Evolutionary conservation across 164 flowering plant genomes (phyloP).

Genomic region (Piper longum): DNA sequence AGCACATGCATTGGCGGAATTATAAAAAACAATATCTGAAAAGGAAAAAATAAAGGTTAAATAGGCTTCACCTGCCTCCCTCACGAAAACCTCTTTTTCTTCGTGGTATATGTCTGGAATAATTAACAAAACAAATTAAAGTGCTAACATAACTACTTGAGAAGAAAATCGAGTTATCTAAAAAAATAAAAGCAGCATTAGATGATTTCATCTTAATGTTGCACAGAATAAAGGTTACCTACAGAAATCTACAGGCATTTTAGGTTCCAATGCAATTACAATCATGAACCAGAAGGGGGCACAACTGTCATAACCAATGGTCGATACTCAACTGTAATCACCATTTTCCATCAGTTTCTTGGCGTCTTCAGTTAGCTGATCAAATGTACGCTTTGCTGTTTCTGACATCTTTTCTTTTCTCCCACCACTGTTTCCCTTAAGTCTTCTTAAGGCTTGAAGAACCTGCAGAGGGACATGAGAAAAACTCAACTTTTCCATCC

Average conservation of each 20-base stretch:
- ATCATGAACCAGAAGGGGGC: background rate
- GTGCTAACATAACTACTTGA: background rate
- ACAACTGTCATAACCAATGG: background rate
- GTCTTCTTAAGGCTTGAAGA: conserved; percentile 72
- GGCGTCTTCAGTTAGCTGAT: conserved; percentile 92
- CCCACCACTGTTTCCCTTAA: conserved; percentile 60
- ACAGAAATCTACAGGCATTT: background rate
- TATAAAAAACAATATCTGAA: background rate
- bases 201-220: background rate
- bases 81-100: conserved; percentile 52
- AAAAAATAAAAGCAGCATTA: background rate
- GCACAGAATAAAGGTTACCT: background rate
- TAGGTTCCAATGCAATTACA: background rate
- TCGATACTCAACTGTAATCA: conserved; percentile 56
- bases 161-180: background rate
- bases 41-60: too few species aligned
- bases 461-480: conserved; percentile 30
- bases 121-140: background rate
- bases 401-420: conserved; percentile 75
- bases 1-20: background rate
- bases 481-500: conserved; percentile 1
- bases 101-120: conserved; percentile 83
- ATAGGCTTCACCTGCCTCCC: conserved; percentile 66
- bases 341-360: conserved; percentile 87
- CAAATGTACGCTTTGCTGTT: conserved; percentile 64